Evolutionary conservation across 371 early-diverging fungal species (phyloP).

Genomic region (Syncephalastrum monosporum): DNA sequence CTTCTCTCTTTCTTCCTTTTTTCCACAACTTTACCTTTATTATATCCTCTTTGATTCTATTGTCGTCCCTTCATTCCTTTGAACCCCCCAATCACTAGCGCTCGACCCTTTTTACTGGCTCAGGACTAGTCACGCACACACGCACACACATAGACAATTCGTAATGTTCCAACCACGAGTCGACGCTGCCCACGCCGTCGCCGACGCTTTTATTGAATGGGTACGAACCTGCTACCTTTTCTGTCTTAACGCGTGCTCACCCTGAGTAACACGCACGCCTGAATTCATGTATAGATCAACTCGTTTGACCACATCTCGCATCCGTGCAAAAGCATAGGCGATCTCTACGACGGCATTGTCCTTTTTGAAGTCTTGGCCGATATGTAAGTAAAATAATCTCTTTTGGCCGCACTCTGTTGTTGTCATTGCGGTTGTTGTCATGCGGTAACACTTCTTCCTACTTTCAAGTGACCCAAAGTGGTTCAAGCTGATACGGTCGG

Average conservation of each 20-base stretch:
- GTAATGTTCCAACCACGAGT: slow-evolving; percentile 1
- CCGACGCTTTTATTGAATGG: slow-evolving; percentile 20
- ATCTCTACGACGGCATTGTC: slow-evolving; percentile 78
- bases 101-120: too few species aligned
- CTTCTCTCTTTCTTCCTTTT: too few species aligned
- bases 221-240: background rate
- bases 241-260: background rate
- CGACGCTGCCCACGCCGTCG: slow-evolving; percentile 9
- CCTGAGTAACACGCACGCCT: background rate
- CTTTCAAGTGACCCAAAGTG: slow-evolving; percentile 76
- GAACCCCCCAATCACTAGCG: too few species aligned
- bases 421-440: background rate
- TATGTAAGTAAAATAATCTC: slow-evolving; percentile 70
- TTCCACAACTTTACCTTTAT: too few species aligned
- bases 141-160: background rate
- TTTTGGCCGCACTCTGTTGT: background rate
- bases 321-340: slow-evolving; percentile 56
- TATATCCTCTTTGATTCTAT: too few species aligned
- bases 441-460: background rate
- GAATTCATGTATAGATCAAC: slow-evolving; percentile 56
- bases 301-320: slow-evolving; percentile 70
- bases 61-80: too few species aligned
- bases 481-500: slow-evolving; percentile 78
- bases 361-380: slow-evolving; percentile 81
- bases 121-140: too few species aligned